Evolutionary conservation across 805 yeast genomes (phyloP), one percentile per base, ranked within the genome.

Genomic region (Saccharomycopsis malanga): DNA sequence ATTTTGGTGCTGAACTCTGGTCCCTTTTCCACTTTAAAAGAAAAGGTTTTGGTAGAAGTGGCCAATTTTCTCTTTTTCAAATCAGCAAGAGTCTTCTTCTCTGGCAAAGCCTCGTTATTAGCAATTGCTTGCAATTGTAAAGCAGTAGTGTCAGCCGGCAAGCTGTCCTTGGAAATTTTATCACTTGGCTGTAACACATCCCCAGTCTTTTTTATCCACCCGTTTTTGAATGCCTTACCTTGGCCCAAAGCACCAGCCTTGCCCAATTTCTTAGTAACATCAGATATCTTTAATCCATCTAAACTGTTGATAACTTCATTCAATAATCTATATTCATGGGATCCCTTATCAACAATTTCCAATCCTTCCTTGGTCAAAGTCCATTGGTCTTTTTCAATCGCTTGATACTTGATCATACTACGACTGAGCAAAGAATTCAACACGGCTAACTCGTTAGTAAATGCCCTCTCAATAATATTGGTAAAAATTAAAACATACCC

Each of bases 181-280:
- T 63, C 68, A 44, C 61, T 77, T 24, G 85, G 63, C 43, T 86
- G 76, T 57, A 91, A 74, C 59, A 74, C 79, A 57, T 85, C 95
- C 49, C 91, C 94, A 50, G 83, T 85, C 64, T 94, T 93, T 54
- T 76, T 69, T 58, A 93, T 81, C 99, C 99, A 93, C 36, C 95
- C 94, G 65, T 89, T 89, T 67, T 88, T 91, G 76, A 93, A 94
- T 15, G 98, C 99, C 60, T 89, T 81, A 57, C 95, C 95, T 70
- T 93, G 98, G 54, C 98, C 99, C 54, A 91, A 74, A 57, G 82
- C 81, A 53, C 97, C 98, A 50, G 79, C 79, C 44, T 79, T 70
- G 48, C 97, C 97, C 67, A 91, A 71, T 55, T 82, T 75, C 47
- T 79, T 62, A 43, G 68, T 68, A 45, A 84, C 86, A 45, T 91